A percentile compares a stretch with the other conserved stretches of the same genome.
These are phyloP conservation scores for Russula virescens DNA, from an alignment of 768 basidiomycete species.

Conservation along the genomic window DNA sequence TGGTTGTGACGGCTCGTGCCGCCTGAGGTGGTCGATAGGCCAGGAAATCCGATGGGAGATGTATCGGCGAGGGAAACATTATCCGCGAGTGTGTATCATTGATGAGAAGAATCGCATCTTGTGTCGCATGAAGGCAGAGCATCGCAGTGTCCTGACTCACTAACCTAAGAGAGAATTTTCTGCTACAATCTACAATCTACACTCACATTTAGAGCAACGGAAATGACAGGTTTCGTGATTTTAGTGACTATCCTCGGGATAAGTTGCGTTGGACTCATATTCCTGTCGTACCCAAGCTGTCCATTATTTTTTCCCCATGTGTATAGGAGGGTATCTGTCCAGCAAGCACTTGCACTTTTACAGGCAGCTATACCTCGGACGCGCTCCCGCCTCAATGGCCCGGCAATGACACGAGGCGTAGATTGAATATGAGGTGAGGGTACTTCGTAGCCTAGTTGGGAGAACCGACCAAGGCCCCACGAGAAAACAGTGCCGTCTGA, in stretches of 20 bases:
- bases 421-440: slow-evolving; percentile 61
- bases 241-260: slow-evolving; percentile 77
- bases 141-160: slow-evolving; percentile 66
- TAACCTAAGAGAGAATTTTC: background rate
- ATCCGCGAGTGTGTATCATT: slow-evolving; percentile 73
- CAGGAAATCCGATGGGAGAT: slow-evolving; percentile 32
- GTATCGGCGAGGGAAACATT: slow-evolving; percentile 62
- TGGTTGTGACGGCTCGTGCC: slow-evolving; percentile 60
- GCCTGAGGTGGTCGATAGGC: slow-evolving; percentile 82
- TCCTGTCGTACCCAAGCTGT: slow-evolving; percentile 84
- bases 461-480: slow-evolving; percentile 88
- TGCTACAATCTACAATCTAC: background rate
- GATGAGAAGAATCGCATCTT: slow-evolving; percentile 81
- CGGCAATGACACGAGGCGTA: slow-evolving; percentile 66
- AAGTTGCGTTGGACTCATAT: slow-evolving; percentile 66
- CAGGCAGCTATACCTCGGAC: slow-evolving; percentile 83
- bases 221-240: slow-evolving; percentile 61
- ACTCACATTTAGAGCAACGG: slow-evolving; percentile 69
- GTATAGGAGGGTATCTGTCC: slow-evolving; percentile 65
- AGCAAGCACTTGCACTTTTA: slow-evolving; percentile 82
- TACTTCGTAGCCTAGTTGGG: slow-evolving; percentile 81
- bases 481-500: slow-evolving; percentile 75
- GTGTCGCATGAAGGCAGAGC: slow-evolving; percentile 69
- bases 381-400: slow-evolving; percentile 68
- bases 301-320: slow-evolving; percentile 95